Conservation (phyloP, 2,329 filamentous ascomycete genomes). For the Hypoxylon sp. region DNA sequence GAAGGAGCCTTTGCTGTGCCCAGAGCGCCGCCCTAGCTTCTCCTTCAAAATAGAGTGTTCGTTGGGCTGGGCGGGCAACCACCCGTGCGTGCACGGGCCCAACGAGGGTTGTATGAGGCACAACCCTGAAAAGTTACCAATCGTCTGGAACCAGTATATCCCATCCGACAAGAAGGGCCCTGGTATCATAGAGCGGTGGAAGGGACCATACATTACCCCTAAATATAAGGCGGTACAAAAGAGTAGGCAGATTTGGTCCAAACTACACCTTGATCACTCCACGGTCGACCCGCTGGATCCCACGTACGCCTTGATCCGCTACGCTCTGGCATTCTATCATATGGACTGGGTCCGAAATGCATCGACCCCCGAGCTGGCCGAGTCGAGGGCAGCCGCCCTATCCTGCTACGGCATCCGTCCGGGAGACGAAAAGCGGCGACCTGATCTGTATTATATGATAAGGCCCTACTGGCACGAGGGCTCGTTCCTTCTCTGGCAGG, state of each 20-base stretch:
- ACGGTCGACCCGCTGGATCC: conserved; percentile 28
- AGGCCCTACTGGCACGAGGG: conserved; percentile 21
- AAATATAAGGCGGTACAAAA: conserved; percentile 4
- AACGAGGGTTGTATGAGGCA: conserved; percentile 26
- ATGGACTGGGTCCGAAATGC: conserved; percentile 26
- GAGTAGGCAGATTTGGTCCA: conserved; percentile 21
- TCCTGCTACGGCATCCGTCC: conserved; percentile 17
- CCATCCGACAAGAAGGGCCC: conserved; percentile 20
- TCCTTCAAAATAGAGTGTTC: conserved; percentile 14
- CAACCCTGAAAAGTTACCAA: conserved; percentile 15
- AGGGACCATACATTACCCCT: neutral
- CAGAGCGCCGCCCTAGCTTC: neutral
- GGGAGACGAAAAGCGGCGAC: conserved; percentile 9
- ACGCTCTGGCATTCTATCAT: conserved; percentile 32
- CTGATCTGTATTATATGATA: conserved; percentile 20
- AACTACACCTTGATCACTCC: conserved; percentile 11
- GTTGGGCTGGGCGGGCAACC: conserved; percentile 25
- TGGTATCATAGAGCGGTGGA: conserved; percentile 1
- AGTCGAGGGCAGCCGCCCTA: conserved; percentile 8
- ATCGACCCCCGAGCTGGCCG: neutral
- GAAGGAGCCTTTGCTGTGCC: no score
- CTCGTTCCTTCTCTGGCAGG: conserved; percentile 20
- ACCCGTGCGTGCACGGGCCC: conserved; percentile 25
- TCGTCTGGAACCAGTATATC: conserved; percentile 23
- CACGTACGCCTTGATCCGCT: conserved; percentile 26